phyloP scores from a whole-genome alignment of 805 yeast genomes.

The Wickerhamomyces ciferrii region DNA sequence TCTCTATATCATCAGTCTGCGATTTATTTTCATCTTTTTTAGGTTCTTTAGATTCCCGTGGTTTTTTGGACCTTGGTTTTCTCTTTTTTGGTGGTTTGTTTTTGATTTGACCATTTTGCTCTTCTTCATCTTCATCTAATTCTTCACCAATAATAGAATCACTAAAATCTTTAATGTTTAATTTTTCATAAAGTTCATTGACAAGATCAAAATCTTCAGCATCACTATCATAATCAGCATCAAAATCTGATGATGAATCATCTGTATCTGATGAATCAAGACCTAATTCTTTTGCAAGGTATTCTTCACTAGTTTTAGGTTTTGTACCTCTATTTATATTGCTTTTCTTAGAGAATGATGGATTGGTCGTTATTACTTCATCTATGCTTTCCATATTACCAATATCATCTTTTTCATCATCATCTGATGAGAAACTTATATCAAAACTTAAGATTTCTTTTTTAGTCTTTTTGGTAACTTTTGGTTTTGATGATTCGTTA shows the following conservation, averaged over 20 bases:
- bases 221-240: background rate
- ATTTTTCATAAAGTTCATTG: background rate
- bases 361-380: too few relatives aligned
- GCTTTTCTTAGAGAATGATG: background rate
- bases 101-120: background rate
- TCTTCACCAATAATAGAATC: background rate
- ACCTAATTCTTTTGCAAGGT: background rate
- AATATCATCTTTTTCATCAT: conserved; percentile 7
- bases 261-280: background rate
- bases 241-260: background rate
- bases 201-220: background rate
- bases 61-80: background rate
- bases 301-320: background rate
- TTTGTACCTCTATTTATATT: background rate
- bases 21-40: too few relatives aligned
- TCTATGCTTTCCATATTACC: background rate
- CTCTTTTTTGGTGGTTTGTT: background rate
- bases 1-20: background rate
- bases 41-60: too few relatives aligned
- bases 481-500: background rate
- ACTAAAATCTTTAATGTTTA: background rate
- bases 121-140: background rate
- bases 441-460: conserved; percentile 17
- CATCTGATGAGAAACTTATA: conserved; percentile 9
- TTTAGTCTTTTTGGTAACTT: conserved; percentile 6